Evolutionary conservation across 2,329 filamentous ascomycete genomes (phyloP), one percentile per base, ranked within the genome.

Genomic region (Colletotrichum abscissum): DNA sequence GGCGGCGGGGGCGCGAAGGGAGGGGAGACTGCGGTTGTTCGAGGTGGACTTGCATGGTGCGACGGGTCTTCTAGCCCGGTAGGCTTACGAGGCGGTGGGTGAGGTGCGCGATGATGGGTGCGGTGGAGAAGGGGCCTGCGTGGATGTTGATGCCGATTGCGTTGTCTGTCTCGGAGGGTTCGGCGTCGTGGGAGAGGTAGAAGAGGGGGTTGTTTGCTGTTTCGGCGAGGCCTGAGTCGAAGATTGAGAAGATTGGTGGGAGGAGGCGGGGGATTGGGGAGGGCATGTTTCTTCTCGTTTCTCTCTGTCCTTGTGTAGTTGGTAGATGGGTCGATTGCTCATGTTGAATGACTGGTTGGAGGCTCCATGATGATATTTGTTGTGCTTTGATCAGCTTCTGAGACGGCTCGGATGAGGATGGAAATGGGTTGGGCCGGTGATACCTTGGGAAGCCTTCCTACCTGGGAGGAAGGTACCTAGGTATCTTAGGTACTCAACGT

Each of bases 71-170:
- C 62, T 52, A 64, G n/a, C 62, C 62, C n/a, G 62, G 30, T 14
- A 49, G 14, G n/a, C 35, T 52, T 28, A 55, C 49, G 3, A 42
- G 33, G 46, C 62, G 62, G 33, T 64, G 62, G 16, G 62, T 64
- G 49, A 64, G 62, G 6, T 28, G 52, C n/a, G 62, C 62, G 12
- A 64, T 64, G 14, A 38, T 64, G 19, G 62, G 62, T 1, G 52
- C 42, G 46, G 54, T 24, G 30, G 35, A 30, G 7, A 64, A 55
- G 62, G 62, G 62, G 14, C 62, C 62, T 9, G 46, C 62, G 49
- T 64, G 62, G 7, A 64, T 46, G n/a, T 64, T 64, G 49, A 64
- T 64, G 49, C 62, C 62, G 12, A 64, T 22, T 22, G 52, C 28
- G 22, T 38, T 64, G 42, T 49, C 42, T n/a, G 19, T 11, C 7